phyloP scores from a whole-genome alignment of 78 protist species.

The Dictyostelium capitatum region DNA sequence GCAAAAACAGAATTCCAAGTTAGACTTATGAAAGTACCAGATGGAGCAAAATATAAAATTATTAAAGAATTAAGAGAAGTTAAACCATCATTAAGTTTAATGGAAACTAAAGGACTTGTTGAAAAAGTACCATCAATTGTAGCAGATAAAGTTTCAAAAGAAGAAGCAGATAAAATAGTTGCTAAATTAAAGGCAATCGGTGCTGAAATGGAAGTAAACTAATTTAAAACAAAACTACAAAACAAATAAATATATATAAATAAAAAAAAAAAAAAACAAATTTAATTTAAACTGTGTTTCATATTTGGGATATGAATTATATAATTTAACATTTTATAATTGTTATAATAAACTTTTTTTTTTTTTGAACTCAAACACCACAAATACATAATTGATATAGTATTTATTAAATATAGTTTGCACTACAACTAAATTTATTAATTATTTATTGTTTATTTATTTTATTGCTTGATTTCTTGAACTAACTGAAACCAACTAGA shows the following conservation, averaged over 20 bases:
- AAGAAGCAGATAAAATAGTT: slow-evolving; percentile 67
- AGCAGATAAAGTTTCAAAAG: slow-evolving; percentile 77
- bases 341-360: too few relatives aligned
- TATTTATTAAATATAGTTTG: too few relatives aligned
- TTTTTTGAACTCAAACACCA: too few relatives aligned
- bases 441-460: too few relatives aligned
- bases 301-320: too few relatives aligned
- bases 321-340: too few relatives aligned
- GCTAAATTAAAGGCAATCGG: slow-evolving; percentile 83
- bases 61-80: slow-evolving; percentile 80
- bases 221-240: background rate
- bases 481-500: slow-evolving; percentile 9
- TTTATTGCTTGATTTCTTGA: background rate
- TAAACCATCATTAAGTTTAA: slow-evolving; percentile 76
- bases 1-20: slow-evolving; percentile 78
- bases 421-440: too few relatives aligned
- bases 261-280: background rate
- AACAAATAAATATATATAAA: background rate
- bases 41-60: slow-evolving; percentile 85
- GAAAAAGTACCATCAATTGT: slow-evolving; percentile 80
- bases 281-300: too few relatives aligned
- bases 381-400: too few relatives aligned
- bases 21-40: slow-evolving; percentile 74
- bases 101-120: slow-evolving; percentile 79
- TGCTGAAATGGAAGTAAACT: slow-evolving; percentile 56